Evolutionary conservation across 2,329 filamentous ascomycete genomes (phyloP).

Genomic region (Talaromyces piceae): DNA sequence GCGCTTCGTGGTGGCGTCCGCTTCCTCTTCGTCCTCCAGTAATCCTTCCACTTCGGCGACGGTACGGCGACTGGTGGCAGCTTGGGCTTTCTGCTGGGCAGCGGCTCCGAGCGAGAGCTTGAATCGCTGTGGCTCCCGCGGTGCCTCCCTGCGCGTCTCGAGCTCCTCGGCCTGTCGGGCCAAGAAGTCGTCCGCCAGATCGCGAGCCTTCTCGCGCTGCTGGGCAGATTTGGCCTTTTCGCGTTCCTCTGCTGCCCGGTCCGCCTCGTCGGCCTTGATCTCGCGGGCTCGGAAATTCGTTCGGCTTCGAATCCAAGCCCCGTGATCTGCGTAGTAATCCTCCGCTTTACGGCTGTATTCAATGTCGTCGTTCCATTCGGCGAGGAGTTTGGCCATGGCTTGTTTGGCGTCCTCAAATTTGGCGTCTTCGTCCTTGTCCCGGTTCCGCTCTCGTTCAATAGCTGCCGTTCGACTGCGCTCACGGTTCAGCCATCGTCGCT

Average conservation of each 20-base stretch:
- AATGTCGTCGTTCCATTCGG: constrained; percentile 83
- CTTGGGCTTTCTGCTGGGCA: constrained; percentile 60
- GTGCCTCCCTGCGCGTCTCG: constrained; percentile 38
- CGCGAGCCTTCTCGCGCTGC: constrained; percentile 69
- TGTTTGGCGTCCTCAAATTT: constrained; percentile 57
- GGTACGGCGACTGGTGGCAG: constrained; percentile 59
- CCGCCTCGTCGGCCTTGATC: constrained; percentile 68
- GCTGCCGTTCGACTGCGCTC: constrained; percentile 79
- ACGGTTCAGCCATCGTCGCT: constrained; percentile 83
- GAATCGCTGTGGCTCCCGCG: constrained; percentile 63
- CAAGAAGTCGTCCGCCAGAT: constrained; percentile 85
- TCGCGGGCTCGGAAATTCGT: constrained; percentile 66
- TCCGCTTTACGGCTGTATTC: constrained; percentile 65
- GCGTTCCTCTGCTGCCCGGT: constrained; percentile 69
- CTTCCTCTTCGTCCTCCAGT: constrained; percentile 88
- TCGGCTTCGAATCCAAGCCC: constrained; percentile 76
- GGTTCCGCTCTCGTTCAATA: constrained; percentile 72
- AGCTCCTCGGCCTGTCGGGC: constrained; percentile 76
- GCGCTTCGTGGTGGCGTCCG: constrained; percentile 60
- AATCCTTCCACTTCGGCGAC: constrained; percentile 91
- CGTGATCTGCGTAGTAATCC: constrained; percentile 81
- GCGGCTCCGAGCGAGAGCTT: constrained; percentile 89
- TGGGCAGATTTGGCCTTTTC: constrained; percentile 63
- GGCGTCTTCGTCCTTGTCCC: constrained; percentile 67
- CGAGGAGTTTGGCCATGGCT: constrained; percentile 63